phyloP scores from a whole-genome alignment of 2,329 filamentous ascomycete genomes.

The Sporothrix dimorphospora region DNA sequence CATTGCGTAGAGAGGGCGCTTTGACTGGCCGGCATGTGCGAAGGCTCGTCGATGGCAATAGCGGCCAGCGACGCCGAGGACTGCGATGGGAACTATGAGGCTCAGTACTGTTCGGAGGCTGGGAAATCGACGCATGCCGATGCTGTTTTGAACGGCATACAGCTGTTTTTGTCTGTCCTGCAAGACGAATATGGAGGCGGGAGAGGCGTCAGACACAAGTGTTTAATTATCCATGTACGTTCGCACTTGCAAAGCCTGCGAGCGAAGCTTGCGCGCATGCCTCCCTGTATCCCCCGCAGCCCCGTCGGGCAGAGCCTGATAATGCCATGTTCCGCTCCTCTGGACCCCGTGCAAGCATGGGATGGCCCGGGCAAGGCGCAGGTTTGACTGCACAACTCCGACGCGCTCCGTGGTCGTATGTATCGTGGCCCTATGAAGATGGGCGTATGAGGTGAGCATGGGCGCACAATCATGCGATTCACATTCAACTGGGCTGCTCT shows the following conservation, averaged over 20 bases:
- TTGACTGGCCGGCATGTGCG: too few species aligned
- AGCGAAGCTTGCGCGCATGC: not conserved
- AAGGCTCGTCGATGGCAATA: not conserved
- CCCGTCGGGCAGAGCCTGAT: not conserved
- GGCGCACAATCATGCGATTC: not conserved
- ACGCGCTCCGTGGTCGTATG: not conserved
- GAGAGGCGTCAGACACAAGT: not conserved
- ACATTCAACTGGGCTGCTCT: not conserved
- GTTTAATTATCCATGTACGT: not conserved
- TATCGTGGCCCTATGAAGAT: not conserved
- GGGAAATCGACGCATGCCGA: constrained; percentile 2
- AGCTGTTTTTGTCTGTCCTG: not conserved
- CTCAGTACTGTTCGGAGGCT: not conserved
- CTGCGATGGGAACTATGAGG: not conserved
- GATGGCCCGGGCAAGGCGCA: too few species aligned
- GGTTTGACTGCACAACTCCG: too few species aligned
- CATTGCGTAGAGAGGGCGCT: not conserved
- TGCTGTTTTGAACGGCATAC: not conserved
- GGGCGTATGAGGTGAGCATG: not conserved
- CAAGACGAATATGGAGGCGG: not conserved
- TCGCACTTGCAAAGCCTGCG: not conserved
- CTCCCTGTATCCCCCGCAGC: not conserved
- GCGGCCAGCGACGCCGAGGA: not conserved
- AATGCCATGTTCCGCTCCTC: not conserved
- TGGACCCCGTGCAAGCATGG: not conserved